Evolutionary conservation across 768 basidiomycete species (phyloP).

Genomic region (Lyophyllum semitale): DNA sequence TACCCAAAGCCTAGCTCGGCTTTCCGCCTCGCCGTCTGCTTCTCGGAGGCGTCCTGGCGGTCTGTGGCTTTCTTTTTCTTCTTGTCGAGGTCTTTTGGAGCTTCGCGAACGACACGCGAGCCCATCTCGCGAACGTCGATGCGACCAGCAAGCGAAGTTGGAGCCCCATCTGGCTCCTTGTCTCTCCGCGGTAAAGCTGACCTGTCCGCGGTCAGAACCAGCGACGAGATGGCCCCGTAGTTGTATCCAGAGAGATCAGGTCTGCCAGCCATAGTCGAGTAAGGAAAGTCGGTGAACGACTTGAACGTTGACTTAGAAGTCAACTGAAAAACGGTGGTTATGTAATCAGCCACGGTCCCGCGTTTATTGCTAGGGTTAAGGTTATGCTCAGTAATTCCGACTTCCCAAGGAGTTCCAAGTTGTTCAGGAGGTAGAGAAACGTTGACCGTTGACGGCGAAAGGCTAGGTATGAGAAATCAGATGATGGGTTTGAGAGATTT

Average conservation of each 20-base stretch:
- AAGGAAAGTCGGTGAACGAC: not conserved
- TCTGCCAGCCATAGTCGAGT: slow-evolving; percentile 40
- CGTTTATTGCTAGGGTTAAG: not conserved
- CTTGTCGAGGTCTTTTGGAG: slow-evolving; percentile 88
- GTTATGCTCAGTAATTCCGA: no score
- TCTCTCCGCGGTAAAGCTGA: slow-evolving; percentile 81
- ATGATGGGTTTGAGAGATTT: no score
- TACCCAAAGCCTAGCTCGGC: slow-evolving; percentile 77
- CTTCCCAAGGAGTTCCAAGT: no score
- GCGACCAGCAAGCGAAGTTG: slow-evolving; percentile 87
- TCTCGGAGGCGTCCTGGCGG: slow-evolving; percentile 58
- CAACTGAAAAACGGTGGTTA: not conserved
- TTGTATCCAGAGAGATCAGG: slow-evolving; percentile 91
- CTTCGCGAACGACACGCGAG: slow-evolving; percentile 79
- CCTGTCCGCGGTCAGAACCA: slow-evolving; percentile 91
- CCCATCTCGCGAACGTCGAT: slow-evolving; percentile 95
- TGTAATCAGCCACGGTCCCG: not conserved
- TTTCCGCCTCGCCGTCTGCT: slow-evolving; percentile 55
- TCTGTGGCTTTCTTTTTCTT: slow-evolving; percentile 87
- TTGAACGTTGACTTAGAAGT: not conserved
- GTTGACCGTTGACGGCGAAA: no score
- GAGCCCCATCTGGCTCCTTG: slow-evolving; percentile 96
- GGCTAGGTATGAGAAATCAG: no score
- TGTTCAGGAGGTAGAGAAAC: no score
- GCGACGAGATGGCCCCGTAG: slow-evolving; percentile 92